Conservation (phyloP, 345 rosid genomes). For the Linum tenue region DNA sequence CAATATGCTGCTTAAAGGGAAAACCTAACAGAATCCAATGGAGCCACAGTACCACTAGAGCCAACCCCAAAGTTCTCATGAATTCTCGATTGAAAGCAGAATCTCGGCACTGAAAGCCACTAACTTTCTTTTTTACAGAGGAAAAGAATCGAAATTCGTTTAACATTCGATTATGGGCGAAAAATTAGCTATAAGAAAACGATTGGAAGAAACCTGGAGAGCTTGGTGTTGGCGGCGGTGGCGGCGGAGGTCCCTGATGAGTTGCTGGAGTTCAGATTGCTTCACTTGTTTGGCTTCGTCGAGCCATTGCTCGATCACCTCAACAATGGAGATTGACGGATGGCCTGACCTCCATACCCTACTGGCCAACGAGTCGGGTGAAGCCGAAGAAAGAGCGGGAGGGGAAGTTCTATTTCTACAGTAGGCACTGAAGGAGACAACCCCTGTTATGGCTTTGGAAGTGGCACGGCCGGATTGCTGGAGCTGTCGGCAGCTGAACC, state of each 20-base stretch:
- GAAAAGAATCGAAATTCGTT: too few species aligned
- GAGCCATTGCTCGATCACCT: slow-evolving; percentile 11
- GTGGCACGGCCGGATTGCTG: neutral
- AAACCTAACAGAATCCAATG: too few species aligned
- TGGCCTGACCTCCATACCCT: slow-evolving; percentile 1
- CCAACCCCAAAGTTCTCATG: too few species aligned
- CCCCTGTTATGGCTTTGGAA: neutral
- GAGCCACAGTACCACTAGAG: too few species aligned
- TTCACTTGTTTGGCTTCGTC: neutral
- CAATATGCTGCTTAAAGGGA: too few species aligned
- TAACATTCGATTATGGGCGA: too few species aligned
- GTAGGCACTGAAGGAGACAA: neutral
- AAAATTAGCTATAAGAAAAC: too few species aligned
- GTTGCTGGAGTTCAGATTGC: neutral
- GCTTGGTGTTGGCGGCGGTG: slow-evolving; percentile 9
- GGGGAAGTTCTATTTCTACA: neutral
- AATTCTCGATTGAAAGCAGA: too few species aligned
- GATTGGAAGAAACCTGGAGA: slow-evolving; percentile 6
- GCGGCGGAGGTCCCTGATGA: slow-evolving; percentile 3
- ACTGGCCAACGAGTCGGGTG: slow-evolving; percentile 2
- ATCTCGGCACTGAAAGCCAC: too few species aligned
- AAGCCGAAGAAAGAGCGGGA: neutral
- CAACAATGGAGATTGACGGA: slow-evolving; percentile 7
- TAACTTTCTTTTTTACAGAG: too few species aligned
- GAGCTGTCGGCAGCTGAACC: neutral